Conservation (phyloP, 352 stramenopile species). For the Globisporangium camurandrum region DNA sequence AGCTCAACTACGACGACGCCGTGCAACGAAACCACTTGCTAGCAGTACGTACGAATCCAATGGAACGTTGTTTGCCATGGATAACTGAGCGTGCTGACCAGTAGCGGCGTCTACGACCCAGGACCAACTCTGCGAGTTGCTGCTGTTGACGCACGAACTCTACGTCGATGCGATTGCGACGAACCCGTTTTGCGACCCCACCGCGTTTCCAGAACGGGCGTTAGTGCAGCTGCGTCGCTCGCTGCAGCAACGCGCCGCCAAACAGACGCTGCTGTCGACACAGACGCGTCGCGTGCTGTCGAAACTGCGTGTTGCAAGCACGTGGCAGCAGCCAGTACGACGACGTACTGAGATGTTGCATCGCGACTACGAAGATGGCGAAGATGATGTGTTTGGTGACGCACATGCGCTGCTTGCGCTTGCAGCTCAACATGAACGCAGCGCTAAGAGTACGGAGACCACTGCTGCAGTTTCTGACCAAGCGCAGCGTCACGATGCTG, state of each 20-base stretch:
- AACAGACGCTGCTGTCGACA: conserved; percentile 25
- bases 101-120: no score
- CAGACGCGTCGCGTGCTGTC: conserved; percentile 25
- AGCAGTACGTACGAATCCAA: conserved; percentile 17
- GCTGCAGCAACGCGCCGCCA: conserved; percentile 23
- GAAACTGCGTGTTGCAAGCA: conserved; percentile 22
- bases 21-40: conserved; percentile 16
- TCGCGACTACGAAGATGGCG: no score
- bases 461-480: not conserved
- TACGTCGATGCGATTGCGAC: conserved; percentile 40
- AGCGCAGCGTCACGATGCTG: no score
- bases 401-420: no score
- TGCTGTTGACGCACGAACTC: conserved; percentile 25
- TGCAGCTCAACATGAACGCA: no score
- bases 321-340: no score
- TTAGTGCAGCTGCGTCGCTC: conserved; percentile 17
- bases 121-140: conserved; percentile 31
- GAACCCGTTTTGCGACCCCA: conserved; percentile 25
- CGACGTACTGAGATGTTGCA: no score
- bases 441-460: not conserved
- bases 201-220: conserved; percentile 13
- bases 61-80: not conserved
- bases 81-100: not conserved
- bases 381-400: no score
- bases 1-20: conserved; percentile 21